phyloP scores from a whole-genome alignment of 1,284 basidiomycete species.

The Rugosomyces carneus region DNA sequence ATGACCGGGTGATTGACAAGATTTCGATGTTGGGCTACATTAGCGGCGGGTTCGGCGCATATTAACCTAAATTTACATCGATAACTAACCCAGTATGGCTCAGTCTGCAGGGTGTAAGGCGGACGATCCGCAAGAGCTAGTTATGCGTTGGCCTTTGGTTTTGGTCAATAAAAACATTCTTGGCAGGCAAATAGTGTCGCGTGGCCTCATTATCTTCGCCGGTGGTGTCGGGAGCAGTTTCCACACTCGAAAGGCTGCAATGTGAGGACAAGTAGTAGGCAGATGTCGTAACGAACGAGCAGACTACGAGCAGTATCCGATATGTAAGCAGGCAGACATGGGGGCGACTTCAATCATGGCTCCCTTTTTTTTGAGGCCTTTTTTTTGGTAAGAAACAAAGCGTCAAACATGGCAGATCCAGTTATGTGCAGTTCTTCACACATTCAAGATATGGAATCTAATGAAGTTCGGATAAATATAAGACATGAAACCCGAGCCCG shows the following conservation, averaged over 20 bases:
- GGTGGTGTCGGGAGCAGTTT: not conserved
- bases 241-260: too few relatives aligned
- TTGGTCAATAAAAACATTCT: not conserved
- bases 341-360: too few relatives aligned
- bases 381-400: not conserved
- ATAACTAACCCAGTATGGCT: not conserved
- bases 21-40: not conserved
- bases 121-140: not conserved
- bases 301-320: too few relatives aligned
- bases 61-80: not conserved
- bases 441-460: slow-evolving; percentile 9
- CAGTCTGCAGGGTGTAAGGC: not conserved
- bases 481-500: not conserved
- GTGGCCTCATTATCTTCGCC: not conserved
- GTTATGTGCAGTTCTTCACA: slow-evolving; percentile 12
- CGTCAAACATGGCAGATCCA: slow-evolving; percentile 1
- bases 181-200: not conserved
- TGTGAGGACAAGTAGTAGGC: too few relatives aligned
- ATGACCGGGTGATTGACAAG: not conserved
- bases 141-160: not conserved
- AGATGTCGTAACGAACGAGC: too few relatives aligned
- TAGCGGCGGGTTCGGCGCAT: not conserved
- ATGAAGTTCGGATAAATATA: slow-evolving; percentile 5
- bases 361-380: not conserved
- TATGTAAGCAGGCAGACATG: too few relatives aligned